Evolutionary conservation across 805 yeast genomes (phyloP), one percentile per base, ranked within the genome.

Genomic region (Candida tammaniensis): DNA sequence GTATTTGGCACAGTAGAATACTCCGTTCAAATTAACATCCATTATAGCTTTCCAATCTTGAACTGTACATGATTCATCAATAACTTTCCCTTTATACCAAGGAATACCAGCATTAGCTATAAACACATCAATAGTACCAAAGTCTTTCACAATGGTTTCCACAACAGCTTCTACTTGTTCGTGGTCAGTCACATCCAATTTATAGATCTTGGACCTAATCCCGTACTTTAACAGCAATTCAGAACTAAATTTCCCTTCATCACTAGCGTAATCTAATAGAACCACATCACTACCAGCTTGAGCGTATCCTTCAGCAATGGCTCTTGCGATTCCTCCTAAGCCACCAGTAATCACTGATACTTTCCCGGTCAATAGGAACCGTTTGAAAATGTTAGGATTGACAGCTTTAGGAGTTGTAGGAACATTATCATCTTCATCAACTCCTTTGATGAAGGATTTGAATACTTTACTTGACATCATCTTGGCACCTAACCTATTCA

Each of bases 81-180:
- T 42, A 22, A 56, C 54, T 24, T 44, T 38, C 20, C 61, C 59
- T 3, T 54, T 54, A 31, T 55, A 53, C 59, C 61, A 54, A 9
- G 58, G 56, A 14, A 55, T 44, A 2, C 63, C 63, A 4, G 63
- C 63, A 40, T 57, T 57, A 30, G 61, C 61, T 32, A 57, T 48
- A 35, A 56, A 54, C 6, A 55, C 51, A 39, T 56, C 61, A 23
- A 57, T 46, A 26, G 53, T 47, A 22, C 61, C 61, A 34, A 56
- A 56, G n/a, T 57, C 61, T 12, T 24, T 19, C 24, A 45, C 49
- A 15, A 52, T 46, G 28, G 37, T 36, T 28, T 36, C 34, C 7
- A 57, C 42, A 10, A 48, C 49, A 10, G 30, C 36, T 28, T 51
- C 40, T 31, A 57, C 61, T 27, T 47, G 45, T n/a, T 50, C 50